Evolutionary conservation across 2,329 filamentous ascomycete species (phyloP).

Genomic region (Byssoonygena ceratinophila): DNA sequence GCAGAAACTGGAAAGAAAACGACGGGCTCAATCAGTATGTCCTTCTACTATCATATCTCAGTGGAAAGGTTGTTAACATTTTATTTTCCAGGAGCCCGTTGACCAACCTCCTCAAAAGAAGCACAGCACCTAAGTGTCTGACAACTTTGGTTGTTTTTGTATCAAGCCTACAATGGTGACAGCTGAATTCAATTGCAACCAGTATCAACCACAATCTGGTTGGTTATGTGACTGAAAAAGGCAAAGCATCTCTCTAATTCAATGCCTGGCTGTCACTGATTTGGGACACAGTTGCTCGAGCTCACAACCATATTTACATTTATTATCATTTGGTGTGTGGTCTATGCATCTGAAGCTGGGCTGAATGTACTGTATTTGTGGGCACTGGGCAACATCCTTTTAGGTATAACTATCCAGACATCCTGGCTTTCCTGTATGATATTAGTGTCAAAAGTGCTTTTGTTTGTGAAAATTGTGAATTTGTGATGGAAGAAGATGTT

Average conservation of each 20-base stretch:
- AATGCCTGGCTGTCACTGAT: no score
- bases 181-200: no score
- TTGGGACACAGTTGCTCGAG: no score
- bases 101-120: background rate
- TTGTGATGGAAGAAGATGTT: no score
- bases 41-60: background rate
- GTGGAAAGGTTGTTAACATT: background rate
- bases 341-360: background rate
- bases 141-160: background rate
- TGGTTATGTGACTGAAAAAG: no score
- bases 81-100: slow-evolving; percentile 4
- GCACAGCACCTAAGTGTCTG: background rate
- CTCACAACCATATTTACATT: no score
- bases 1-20: slow-evolving; percentile 2
- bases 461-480: no score
- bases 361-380: background rate
- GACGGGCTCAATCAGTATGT: slow-evolving; percentile 16
- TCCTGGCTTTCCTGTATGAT: background rate
- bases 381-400: no score
- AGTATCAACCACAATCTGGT: no score
- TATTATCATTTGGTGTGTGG: no score
- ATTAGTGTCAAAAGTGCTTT: background rate
- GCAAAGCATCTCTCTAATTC: no score
- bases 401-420: background rate
- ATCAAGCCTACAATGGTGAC: no score